These are phyloP conservation scores for Alternaria gansuensis DNA, from an alignment of 2,329 filamentous ascomycete species.

Conservation along the genomic window DNA sequence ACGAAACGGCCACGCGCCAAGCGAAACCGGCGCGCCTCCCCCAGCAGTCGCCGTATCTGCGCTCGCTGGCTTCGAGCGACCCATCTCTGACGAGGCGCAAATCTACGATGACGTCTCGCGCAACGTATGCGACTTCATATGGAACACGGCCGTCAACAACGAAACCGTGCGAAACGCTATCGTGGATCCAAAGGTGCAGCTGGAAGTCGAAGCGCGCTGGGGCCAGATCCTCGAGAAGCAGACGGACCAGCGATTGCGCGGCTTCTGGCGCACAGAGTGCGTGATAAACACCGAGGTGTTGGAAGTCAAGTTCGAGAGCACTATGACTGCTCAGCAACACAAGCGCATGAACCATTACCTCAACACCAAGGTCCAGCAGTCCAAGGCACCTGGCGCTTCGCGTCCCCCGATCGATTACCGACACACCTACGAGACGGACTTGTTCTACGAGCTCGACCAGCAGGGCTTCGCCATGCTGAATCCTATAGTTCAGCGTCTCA, in stretches of 20 bases:
- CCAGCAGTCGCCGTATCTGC: conserved; percentile 22
- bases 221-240: conserved; percentile 78
- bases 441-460: conserved; percentile 70
- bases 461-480: conserved; percentile 55
- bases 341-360: conserved; percentile 83
- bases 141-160: conserved; percentile 72
- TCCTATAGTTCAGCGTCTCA: conserved; percentile 70
- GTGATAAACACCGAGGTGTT: conserved; percentile 36
- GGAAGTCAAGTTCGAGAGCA: conserved; percentile 74
- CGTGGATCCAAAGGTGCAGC: conserved; percentile 68
- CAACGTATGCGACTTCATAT: conserved; percentile 82
- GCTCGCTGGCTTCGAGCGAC: conserved; percentile 58
- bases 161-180: conserved; percentile 65
- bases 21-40: conserved; percentile 20
- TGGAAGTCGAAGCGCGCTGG: conserved; percentile 95
- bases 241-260: conserved; percentile 71
- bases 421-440: conserved; percentile 83
- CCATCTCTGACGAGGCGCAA: conserved; percentile 74
- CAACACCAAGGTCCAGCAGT: conserved; percentile 71
- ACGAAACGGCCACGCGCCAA: conserved; percentile 32
- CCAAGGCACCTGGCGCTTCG: conserved; percentile 48
- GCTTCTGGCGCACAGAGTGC: conserved; percentile 71
- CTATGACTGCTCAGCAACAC: conserved; percentile 94
- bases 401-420: conserved; percentile 78
- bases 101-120: conserved; percentile 76